Base-by-base conservation (phyloP, 495 filamentous ascomycete genomes). In the Sporormia fimetaria region DNA sequence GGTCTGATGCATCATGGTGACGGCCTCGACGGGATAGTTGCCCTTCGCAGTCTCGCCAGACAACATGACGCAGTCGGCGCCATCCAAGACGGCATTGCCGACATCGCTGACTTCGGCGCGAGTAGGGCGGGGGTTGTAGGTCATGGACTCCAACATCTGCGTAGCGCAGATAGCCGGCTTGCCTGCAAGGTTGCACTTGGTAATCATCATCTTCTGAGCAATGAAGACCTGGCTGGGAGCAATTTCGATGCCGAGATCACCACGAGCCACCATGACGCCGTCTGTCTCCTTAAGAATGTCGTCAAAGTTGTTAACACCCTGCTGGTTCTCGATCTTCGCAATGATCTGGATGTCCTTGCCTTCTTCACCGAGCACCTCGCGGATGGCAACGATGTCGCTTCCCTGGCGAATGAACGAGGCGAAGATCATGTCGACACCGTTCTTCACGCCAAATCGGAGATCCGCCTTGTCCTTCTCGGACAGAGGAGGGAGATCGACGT, bases 131-230 rank as follows among this genome's bases (percentile, higher is more conserved):
- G 90, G 90, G 68, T 98, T 98, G 72, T 94, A 90, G 64, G 93
- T 96, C 90, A 98, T 98, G 52, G 85, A 93, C 74, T 98, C 90
- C 47, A 98, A 73, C 80, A 86, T 85, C 64, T 87, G 79, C 21
- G 82, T 86, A 35, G 84, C 84, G 63, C 87, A 94, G 61, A 96
- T 94, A 58, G 86, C 84, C 47, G 90, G 90, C 74, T 98, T 98
- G 61, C 92, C 90, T 54, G 87, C 88, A 58, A 95, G 81, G 73
- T 98, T 98, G 75, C 92, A 96, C 78, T 95, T 96, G 62, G 88
- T 85, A 66, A 96, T 96, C 81, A 98, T 87, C 85, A 96, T 96
- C 79, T 98, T 98, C 74, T 98, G 90, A 33, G 90, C 90, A 49
- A 93, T 80, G 67, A 96, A 98, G 39, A 98, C 90, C 73, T 98